Base-by-base conservation (phyloP, 2,329 filamentous ascomycete genomes). In the Penicillium crustosum region DNA sequence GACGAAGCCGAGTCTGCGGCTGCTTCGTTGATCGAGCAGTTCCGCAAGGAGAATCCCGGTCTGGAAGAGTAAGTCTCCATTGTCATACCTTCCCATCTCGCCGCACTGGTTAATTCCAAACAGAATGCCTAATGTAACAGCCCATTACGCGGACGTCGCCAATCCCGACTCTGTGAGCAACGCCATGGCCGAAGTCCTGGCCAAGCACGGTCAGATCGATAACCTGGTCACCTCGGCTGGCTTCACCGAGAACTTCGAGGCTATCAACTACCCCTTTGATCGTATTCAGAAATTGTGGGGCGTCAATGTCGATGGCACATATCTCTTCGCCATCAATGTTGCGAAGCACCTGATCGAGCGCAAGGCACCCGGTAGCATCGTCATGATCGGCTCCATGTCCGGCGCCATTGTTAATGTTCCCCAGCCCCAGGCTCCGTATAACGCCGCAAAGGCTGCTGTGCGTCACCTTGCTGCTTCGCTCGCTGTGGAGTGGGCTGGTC, bases 371-470 rank as follows among this genome's bases (percentile, higher is more conserved):
- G 93, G 93, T 43, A 94, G 89, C 78, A 93, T 97, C 74, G 91
- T 97, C 68, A 89, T 96, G 80, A 94, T 96, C 69, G 93, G 93
- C 29, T 94, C 89, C 83, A 97, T 97, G 93, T 93, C 89, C 51
- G 93, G 93, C 44, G 79, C 88, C 55, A 93, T 97, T 68, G 93
- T 97, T 76, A 97, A 97, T 70, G 89, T 97, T 9, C 93, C 93
- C 17, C 93, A 97, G 75, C 92, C 91, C 0, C 93, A 97, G 74
- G 91, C 85, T 45, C 92, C 93, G 0, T 97, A 97, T 79, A 97
- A 97, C 72, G 90, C 89, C 6, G 87, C 92, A 61, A 97, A 97
- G 78, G 93, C 94, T 36, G 94, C 91, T 12, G 89, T 97, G 45
- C 84, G 93, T 61, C 93, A 97, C 77, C 78, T 97, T 60, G 92